Evolutionary conservation across 2,329 filamentous ascomycete species (phyloP).

Genomic region (Pseudogymnoascus sp.): DNA sequence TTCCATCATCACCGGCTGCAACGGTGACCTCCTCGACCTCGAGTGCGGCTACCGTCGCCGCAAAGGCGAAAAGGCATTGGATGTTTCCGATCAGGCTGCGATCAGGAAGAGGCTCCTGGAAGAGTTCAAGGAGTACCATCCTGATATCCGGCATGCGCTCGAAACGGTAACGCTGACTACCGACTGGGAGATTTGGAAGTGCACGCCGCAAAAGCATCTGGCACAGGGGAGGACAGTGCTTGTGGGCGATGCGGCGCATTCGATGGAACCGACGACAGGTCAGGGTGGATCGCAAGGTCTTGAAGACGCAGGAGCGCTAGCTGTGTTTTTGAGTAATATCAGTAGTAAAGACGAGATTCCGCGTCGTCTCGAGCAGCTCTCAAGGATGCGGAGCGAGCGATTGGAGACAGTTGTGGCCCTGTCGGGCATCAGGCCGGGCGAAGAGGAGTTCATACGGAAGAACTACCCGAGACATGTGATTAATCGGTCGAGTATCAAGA

Average conservation of each 20-base stretch:
- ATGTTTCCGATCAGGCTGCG: background rate
- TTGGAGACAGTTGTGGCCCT: background rate
- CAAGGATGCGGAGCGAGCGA: conserved; percentile 10
- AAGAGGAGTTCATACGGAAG: background rate
- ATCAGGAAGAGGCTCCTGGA: conserved; percentile 19
- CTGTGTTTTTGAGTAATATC: conserved; percentile 14
- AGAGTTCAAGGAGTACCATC: conserved; percentile 21
- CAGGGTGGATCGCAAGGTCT: conserved; percentile 32
- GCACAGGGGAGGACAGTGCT: conserved; percentile 26
- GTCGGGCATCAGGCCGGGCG: conserved; percentile 11
- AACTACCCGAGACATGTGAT: background rate
- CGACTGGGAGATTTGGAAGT: background rate
- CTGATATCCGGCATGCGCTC: conserved; percentile 14
- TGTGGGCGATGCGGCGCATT: conserved; percentile 34
- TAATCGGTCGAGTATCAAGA: conserved; percentile 9
- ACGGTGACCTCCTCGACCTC: background rate
- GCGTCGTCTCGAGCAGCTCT: conserved; percentile 21
- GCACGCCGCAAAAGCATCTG: background rate
- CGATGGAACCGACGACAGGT: conserved; percentile 30
- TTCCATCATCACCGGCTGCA: background rate
- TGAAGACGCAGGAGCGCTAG: conserved; percentile 31
- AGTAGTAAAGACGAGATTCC: conserved; percentile 5
- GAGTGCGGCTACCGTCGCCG: background rate
- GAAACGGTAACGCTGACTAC: background rate
- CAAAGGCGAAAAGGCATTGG: background rate